Base-by-base conservation (phyloP, 192 early-diverging fungal genomes). In the Backusella morwellensis region DNA sequence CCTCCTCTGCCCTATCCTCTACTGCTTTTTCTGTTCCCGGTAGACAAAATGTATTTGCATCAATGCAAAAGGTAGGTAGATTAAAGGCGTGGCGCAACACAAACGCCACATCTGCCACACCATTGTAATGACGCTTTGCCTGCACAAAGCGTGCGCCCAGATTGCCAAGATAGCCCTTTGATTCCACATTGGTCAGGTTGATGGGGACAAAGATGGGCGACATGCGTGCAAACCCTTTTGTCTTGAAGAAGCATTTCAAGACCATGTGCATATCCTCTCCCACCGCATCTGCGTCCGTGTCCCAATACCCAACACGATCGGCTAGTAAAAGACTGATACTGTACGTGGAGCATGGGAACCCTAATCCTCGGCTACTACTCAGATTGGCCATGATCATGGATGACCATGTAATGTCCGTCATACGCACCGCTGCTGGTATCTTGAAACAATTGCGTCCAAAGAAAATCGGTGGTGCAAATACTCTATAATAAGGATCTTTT, bases 241-340 rank as follows among this genome's bases (percentile, higher is more conserved):
- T 93, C 74, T 87, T 83, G 77, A 93, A 92, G 78, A 92, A 92
- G 77, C 90, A 92, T 82, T 92, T 92, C 40, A 94, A 82, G 83
- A 88, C 90, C 91, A 93, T 94, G 80, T 94, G 92, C 82, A 94
- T 83, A 84, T 94, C 92, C 76, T 94, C 92, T 35, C 92, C 93
- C 54, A 40, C 89, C 8, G 91, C 90, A 82, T 94, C 92, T 21
- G 90, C 84, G 40, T 90, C 88, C 34, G 90, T 85, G 77, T 94
- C 92, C 92, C 93, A 94, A 75, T 90, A 93, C 32, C 88, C 87
- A 35, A 94, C 92, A 56, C 87, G 72, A 52, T 90, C 81, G 35
- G 89, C 91, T 19, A 94, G 84, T 66, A 91, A 88, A 88, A 94
- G 91, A 32, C 86, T 89, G 56, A 93, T 77, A 71, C 89, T 88